Percentiles rank a stretch among this genome's conserved stretches.
phyloP scores from a whole-genome alignment of 495 filamentous ascomycete species.

The Parathielavia appendiculata region DNA sequence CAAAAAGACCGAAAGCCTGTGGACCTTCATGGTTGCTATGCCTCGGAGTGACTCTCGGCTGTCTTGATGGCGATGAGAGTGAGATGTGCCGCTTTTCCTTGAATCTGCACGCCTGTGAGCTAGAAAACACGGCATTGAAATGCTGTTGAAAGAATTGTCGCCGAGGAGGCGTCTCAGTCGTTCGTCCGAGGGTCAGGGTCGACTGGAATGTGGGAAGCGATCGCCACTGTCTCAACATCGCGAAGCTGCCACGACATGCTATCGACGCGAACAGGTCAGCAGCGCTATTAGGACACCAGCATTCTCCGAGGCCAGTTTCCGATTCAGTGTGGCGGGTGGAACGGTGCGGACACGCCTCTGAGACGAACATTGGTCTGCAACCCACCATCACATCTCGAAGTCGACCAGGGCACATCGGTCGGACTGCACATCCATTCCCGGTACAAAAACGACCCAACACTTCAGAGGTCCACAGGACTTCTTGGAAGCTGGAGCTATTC shows the following conservation, averaged over 20 bases:
- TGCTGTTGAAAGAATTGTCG: neutral
- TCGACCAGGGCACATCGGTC: too few relatives aligned
- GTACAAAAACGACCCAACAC: neutral
- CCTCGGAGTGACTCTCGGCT: conserved; percentile 16
- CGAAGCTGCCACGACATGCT: neutral
- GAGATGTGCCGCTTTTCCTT: neutral
- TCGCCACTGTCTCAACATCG: neutral
- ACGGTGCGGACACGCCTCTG: neutral
- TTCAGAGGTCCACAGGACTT: neutral
- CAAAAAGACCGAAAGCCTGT: conserved; percentile 15
- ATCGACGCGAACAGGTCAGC: neutral
- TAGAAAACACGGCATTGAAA: neutral
- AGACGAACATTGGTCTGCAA: neutral
- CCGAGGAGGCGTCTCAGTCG: neutral
- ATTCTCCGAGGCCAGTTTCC: neutral
- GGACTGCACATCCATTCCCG: conserved; percentile 1
- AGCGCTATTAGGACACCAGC: neutral
- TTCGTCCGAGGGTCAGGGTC: neutral
- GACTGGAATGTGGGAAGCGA: conserved; percentile 10
- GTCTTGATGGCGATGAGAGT: neutral
- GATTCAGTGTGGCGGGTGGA: neutral
- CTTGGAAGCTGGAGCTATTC: neutral
- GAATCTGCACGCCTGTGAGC: conserved; percentile 6
- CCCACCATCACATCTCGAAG: neutral
- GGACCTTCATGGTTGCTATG: conserved; percentile 20